Evolutionary conservation across 495 filamentous ascomycete genomes (phyloP), one percentile per base, ranked within the genome.

Genomic region (Parachaetomium inaequale): DNA sequence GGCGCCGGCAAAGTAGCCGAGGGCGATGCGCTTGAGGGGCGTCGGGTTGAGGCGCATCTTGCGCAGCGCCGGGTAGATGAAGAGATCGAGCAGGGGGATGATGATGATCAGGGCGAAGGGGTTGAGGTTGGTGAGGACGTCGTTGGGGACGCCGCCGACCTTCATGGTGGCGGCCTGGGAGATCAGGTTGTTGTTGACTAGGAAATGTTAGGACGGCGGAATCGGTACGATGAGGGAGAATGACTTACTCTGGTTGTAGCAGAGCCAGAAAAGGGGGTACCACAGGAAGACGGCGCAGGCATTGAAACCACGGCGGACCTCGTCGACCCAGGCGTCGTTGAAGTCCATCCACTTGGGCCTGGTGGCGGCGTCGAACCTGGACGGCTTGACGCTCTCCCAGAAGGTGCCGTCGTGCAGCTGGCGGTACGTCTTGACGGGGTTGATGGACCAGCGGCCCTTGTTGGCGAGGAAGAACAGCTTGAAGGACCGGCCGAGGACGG

Each of bases 41-140:
- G 86, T 87, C 64, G 92, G 86, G 23, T 84, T 79, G 74, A 91
- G 76, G 4, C 84, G 82, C 19, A 76, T 63, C 46, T 80, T 84
- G 56, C 87, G 84, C 15, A 93, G 75, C 7, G 68, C 67, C 0
- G 90, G 90, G 70, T 92, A 94, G 55, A 93, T 31, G 56, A 90
- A 34, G 12, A 79, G 73, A 67, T 94, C 90, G 63, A 82, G 79
- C 58, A 93, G 81, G 10, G 90, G 90, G 58, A 93, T 91, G 63
- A 92, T 82, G 72, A 94, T 88, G 70, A 93, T 82, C 40, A 93
- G 75, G 2, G 88, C 79, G 60, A 93, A 76, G 14, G 90, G 89
- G 70, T 93, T 86, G 31, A 94, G 81, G 70, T 93, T 94, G 65
- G 82, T 83, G 66, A 93, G 78, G 28, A 93, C 80, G 68, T 94